Evolutionary conservation across 1,284 basidiomycete genomes (phyloP).

Genomic region (Ceratobasidium sp.): DNA sequence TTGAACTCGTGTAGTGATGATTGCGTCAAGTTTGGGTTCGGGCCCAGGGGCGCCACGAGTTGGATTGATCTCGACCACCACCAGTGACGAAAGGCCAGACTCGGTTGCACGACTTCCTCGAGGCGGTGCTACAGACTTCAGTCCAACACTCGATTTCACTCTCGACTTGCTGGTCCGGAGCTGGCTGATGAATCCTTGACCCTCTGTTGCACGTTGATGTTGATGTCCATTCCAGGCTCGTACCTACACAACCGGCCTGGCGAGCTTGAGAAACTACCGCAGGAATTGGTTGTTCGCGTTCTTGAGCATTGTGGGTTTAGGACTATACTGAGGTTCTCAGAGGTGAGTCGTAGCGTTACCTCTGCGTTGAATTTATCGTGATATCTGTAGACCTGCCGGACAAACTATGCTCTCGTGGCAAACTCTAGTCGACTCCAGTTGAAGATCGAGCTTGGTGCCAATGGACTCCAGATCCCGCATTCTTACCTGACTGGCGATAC

Average conservation of each 20-base stretch:
- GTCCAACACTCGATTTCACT: neutral
- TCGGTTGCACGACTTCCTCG: neutral
- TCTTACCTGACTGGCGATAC: neutral
- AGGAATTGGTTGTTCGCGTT: conserved; percentile 1
- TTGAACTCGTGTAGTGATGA: neutral
- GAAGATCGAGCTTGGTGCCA: neutral
- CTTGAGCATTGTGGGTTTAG: neutral
- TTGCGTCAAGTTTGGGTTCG: neutral
- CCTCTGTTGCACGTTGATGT: neutral
- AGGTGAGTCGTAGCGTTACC: neutral
- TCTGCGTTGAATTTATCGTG: neutral
- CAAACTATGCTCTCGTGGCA: neutral
- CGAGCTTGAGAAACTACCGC: neutral
- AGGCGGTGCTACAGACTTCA: neutral
- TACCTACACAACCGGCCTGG: neutral
- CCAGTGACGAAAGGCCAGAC: neutral
- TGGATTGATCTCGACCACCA: neutral
- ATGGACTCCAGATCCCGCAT: neutral
- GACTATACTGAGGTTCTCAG: neutral
- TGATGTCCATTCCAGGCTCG: neutral
- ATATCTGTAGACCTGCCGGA: neutral
- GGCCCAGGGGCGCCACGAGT: neutral
- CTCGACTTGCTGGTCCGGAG: neutral
- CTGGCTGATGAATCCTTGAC: neutral
- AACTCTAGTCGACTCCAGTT: neutral